These are phyloP conservation scores for Cynara cardunculus DNA, from an alignment of 129 eudicot genomes.

Conservation along the genomic window DNA sequence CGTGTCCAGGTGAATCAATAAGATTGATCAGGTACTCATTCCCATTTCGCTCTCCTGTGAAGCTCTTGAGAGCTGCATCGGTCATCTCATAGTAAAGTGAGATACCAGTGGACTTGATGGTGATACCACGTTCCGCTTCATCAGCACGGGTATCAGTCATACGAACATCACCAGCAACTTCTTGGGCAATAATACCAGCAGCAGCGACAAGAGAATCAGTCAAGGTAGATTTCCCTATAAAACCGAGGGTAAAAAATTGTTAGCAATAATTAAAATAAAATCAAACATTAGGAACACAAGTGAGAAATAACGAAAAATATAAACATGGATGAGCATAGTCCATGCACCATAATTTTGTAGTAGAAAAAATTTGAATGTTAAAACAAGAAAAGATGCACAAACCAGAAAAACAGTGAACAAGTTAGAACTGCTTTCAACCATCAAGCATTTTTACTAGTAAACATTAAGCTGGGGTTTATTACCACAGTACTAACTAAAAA, in stretches of 20 bases:
- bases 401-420: background rate
- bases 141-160: slow-evolving; percentile 69
- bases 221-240: slow-evolving; percentile 51
- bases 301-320: background rate
- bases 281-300: background rate
- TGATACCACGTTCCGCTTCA: slow-evolving; percentile 69
- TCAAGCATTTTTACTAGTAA: background rate
- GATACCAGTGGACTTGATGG: slow-evolving; percentile 61
- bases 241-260: background rate
- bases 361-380: background rate
- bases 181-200: slow-evolving; percentile 58
- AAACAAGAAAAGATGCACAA: background rate
- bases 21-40: slow-evolving; percentile 65
- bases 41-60: slow-evolving; percentile 41
- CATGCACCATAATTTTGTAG: background rate
- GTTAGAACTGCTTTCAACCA: background rate
- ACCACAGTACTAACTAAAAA: background rate
- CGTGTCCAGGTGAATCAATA: slow-evolving; percentile 64
- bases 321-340: no score
- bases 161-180: slow-evolving; percentile 66
- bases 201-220: slow-evolving; percentile 65
- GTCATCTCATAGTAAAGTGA: slow-evolving; percentile 57
- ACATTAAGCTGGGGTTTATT: background rate
- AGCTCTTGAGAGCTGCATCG: slow-evolving; percentile 39
- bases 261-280: background rate